Evolutionary conservation across 495 filamentous ascomycete species (phyloP), one percentile per base, ranked within the genome.

Genomic region (Lindgomyces ingoldianus): DNA sequence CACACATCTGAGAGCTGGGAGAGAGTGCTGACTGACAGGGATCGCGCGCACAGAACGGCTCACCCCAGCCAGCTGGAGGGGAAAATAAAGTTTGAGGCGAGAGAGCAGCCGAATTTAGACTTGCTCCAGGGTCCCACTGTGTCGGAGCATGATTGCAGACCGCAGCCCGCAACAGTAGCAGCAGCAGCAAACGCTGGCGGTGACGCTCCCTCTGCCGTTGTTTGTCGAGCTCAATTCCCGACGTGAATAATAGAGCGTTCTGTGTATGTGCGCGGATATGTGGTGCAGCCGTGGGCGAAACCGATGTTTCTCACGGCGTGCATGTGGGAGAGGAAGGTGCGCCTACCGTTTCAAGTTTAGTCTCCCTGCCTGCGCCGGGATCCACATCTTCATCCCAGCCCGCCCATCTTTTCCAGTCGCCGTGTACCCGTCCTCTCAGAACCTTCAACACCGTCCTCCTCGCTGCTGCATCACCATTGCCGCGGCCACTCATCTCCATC

Each of bases 401-500:
- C 14, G 55, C 4, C 57, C 57, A 60, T 49, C 57, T 60, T 50
- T 25, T 30, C 21, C 22, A 41, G 22, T 41, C 25, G 25, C 55
- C 30, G 9, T 57, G n/a, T 4, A 33, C 44, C 18, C 49, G 21
- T 6, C 45, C 45, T 45, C 27, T 50, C 44, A 60, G 47, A 60
- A 39, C 22, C 57, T 39, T 58, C 57, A 27, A 18, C 57, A 3
- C 26, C 45, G 26, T n/a, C 4, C 25, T 27, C 24, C 41, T 44
- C 29, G 16, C 57, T 55, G 8, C 42, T 27, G 57, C 57, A 45
- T 46, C 62, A 36, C 51, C 46, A 16, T 19, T 8, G 16, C n/a
- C 48, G 33, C 33, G 29, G 49, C 46, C 55, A 26, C 39, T 51
- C 60, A 57, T 56, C 53, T 19, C 53, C 14, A n/a, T 51, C 39